These are phyloP conservation scores for Paracoccidioides lutzii DNA, from an alignment of 2,329 filamentous ascomycete genomes.

Conservation along the genomic window DNA sequence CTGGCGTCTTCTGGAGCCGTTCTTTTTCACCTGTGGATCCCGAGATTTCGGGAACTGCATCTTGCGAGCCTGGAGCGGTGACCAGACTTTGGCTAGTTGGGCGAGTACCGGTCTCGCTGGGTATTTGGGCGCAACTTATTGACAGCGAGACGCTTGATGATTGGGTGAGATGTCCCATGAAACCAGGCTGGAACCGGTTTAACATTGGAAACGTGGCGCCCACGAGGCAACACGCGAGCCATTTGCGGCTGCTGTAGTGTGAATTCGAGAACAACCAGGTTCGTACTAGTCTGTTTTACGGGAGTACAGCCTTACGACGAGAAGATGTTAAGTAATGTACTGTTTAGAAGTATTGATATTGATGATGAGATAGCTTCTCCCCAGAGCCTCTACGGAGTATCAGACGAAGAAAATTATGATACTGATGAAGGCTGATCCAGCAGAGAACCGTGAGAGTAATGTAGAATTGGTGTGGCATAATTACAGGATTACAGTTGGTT, in stretches of 20 bases:
- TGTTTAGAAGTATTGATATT: too few relatives aligned
- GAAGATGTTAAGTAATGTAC: too few relatives aligned
- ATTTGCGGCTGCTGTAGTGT: background rate
- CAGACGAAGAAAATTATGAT: too few relatives aligned
- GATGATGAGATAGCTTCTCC: background rate
- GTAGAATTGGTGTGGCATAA: too few relatives aligned
- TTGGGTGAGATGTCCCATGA: background rate
- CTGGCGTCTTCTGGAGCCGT: background rate
- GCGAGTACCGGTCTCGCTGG: background rate
- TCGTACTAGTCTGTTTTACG: too few relatives aligned
- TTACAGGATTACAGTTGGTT: too few relatives aligned
- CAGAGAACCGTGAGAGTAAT: too few relatives aligned
- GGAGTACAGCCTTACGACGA: too few relatives aligned
- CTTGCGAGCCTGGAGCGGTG: background rate
- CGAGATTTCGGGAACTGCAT: background rate
- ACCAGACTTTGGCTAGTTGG: background rate
- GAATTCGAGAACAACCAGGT: background rate
- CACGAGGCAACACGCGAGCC: constrained; percentile 2
- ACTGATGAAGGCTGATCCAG: too few relatives aligned
- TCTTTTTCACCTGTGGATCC: background rate
- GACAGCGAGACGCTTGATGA: background rate
- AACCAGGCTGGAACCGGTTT: background rate
- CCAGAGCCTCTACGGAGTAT: too few relatives aligned
- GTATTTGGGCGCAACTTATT: background rate
- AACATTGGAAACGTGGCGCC: constrained; percentile 1